Evolutionary conservation across 2,329 filamentous ascomycete species (phyloP).

Genomic region (Exophiala phaeomuriformis): DNA sequence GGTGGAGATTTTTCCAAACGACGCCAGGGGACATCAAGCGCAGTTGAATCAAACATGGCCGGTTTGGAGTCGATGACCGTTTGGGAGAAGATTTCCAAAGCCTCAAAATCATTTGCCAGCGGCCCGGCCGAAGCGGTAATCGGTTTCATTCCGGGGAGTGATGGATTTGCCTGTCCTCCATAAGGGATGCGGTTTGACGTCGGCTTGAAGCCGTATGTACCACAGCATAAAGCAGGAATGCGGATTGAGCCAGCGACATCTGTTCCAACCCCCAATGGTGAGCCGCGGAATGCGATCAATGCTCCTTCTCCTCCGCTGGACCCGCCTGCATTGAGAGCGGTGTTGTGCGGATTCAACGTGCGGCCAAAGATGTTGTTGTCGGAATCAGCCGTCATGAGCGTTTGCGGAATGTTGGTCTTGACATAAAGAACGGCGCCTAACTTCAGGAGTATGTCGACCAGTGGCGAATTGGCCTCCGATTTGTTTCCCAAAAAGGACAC

Average conservation of each 20-base stretch:
- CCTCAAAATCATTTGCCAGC: slow-evolving; percentile 28
- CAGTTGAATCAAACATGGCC: slow-evolving; percentile 27
- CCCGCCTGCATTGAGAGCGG: slow-evolving; percentile 31
- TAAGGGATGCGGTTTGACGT: slow-evolving; percentile 31
- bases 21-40: slow-evolving; percentile 28
- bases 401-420: slow-evolving; percentile 52
- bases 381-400: slow-evolving; percentile 42
- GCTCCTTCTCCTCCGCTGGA: slow-evolving; percentile 37
- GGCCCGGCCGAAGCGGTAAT: slow-evolving; percentile 19
- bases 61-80: slow-evolving; percentile 23
- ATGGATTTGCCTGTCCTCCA: slow-evolving; percentile 25
- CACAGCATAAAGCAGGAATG: slow-evolving; percentile 33
- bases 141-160: slow-evolving; percentile 23
- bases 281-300: slow-evolving; percentile 33
- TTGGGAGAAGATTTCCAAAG: slow-evolving; percentile 26
- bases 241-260: slow-evolving; percentile 36
- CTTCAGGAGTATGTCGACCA: slow-evolving; percentile 35
- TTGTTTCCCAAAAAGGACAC: slow-evolving; percentile 31
- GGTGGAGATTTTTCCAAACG: slow-evolving; percentile 11
- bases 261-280: slow-evolving; percentile 30
- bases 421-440: slow-evolving; percentile 40
- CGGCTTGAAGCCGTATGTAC: slow-evolving; percentile 35
- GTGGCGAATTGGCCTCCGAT: slow-evolving; percentile 26
- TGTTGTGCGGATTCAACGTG: slow-evolving; percentile 37
- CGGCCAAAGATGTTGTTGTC: slow-evolving; percentile 40